Conservation (phyloP, 1,284 basidiomycete genomes). For the Tylopilus sp. region DNA sequence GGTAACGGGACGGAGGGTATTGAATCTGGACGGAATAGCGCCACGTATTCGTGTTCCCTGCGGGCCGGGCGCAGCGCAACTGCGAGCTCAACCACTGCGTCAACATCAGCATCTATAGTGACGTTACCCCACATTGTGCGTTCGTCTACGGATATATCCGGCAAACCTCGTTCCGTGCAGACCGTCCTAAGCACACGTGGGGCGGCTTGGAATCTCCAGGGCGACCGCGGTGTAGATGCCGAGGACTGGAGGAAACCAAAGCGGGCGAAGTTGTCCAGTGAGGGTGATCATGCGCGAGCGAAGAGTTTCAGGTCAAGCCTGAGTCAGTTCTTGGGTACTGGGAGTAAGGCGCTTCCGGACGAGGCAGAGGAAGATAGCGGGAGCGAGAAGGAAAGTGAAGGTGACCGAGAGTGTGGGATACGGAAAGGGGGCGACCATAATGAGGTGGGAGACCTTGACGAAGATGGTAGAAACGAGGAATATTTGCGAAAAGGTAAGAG, state of each 20-base stretch:
- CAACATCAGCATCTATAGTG: slow-evolving; percentile 4
- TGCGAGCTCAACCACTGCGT: background rate
- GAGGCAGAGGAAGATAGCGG: slow-evolving; percentile 22
- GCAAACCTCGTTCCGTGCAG: slow-evolving; percentile 37
- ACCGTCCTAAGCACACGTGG: slow-evolving; percentile 45
- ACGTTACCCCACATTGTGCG: background rate
- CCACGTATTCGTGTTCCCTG: background rate
- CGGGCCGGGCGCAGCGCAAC: background rate
- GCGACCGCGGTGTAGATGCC: slow-evolving; percentile 16
- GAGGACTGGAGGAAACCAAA: slow-evolving; percentile 26
- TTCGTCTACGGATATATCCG: background rate
- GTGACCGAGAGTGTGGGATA: slow-evolving; percentile 4
- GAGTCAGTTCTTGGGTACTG: slow-evolving; percentile 49
- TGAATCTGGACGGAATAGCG: background rate
- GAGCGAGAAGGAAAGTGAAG: slow-evolving; percentile 6
- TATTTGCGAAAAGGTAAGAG: background rate
- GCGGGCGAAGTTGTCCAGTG: slow-evolving; percentile 14
- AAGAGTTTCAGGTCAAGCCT: slow-evolving; percentile 44
- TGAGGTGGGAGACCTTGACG: slow-evolving; percentile 22
- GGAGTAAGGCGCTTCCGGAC: slow-evolving; percentile 33
- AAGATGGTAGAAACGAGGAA: background rate
- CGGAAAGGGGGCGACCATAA: slow-evolving; percentile 6
- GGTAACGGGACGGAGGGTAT: background rate
- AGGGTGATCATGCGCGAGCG: slow-evolving; percentile 4
- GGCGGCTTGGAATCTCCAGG: slow-evolving; percentile 45